These are phyloP conservation scores for Casuarina glauca DNA, from an alignment of 306 rosid genomes.

Conservation along the genomic window DNA sequence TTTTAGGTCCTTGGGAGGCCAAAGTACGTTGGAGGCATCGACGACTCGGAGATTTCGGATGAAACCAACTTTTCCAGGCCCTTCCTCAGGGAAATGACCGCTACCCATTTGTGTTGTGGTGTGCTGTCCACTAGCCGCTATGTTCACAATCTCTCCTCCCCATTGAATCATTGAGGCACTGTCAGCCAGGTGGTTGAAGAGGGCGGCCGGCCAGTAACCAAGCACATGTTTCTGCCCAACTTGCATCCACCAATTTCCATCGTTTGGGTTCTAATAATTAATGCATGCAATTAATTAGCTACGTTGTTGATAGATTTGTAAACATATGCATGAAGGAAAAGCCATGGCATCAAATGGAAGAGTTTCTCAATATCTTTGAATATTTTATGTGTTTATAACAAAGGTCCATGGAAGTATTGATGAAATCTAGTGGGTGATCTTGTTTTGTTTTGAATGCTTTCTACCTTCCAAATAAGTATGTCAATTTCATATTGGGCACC, in stretches of 20 bases:
- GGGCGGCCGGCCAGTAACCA: constrained; percentile 60
- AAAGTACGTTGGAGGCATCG: constrained; percentile 48
- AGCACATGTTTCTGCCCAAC: constrained; percentile 50
- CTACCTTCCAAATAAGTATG: constrained; percentile 61
- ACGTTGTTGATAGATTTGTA: no score
- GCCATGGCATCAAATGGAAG: background rate
- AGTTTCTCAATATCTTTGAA: no score
- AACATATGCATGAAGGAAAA: background rate
- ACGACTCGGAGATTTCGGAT: constrained; percentile 53
- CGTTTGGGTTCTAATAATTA: constrained; percentile 54
- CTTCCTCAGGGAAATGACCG: constrained; percentile 61
- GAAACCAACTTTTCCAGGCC: constrained; percentile 54
- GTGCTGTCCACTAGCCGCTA: constrained; percentile 48
- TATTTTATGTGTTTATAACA: no score
- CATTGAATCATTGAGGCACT: constrained; percentile 60
- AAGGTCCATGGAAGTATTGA: no score
- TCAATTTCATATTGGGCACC: constrained; percentile 56
- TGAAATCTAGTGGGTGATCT: no score
- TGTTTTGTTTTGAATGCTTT: no score
- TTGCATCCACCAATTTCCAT: constrained; percentile 69
- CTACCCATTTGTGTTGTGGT: constrained; percentile 68
- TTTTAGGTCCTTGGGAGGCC: constrained; percentile 48
- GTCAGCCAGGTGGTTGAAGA: constrained; percentile 52
- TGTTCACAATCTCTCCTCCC: constrained; percentile 66
- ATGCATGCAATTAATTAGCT: background rate